phyloP scores from a whole-genome alignment of 345 rosid species.

The Sisymbrium irio region DNA sequence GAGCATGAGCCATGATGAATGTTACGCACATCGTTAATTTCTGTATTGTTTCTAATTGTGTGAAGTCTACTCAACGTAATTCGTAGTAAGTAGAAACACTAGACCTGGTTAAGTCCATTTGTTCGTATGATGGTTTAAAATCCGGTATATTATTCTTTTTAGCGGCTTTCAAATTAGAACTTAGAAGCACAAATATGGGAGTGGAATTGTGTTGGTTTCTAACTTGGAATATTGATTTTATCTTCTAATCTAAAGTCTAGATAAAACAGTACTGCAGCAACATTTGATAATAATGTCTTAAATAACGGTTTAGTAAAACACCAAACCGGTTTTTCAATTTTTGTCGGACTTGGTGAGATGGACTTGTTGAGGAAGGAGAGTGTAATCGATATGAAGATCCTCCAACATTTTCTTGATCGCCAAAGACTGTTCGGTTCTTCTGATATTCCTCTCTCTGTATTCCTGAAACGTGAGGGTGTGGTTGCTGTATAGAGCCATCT shows the following conservation, averaged over 20 bases:
- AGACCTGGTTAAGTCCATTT: too few relatives aligned
- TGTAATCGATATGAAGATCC: slow-evolving; percentile 52
- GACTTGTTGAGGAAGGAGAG: slow-evolving; percentile 66
- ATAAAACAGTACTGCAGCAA: slow-evolving; percentile 6
- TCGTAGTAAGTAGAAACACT: too few relatives aligned
- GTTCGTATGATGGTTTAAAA: too few relatives aligned
- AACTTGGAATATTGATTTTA: neutral
- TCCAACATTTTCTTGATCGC: slow-evolving; percentile 59
- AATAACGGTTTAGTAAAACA: neutral
- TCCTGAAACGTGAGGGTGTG: slow-evolving; percentile 77
- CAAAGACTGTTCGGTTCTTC: slow-evolving; percentile 59
- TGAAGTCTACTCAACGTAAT: too few relatives aligned
- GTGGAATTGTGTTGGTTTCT: neutral
- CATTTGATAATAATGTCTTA: neutral
- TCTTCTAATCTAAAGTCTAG: neutral
- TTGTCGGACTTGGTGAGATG: slow-evolving; percentile 30
- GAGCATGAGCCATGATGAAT: too few relatives aligned
- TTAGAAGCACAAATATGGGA: too few relatives aligned
- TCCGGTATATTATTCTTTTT: too few relatives aligned
- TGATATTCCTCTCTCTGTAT: slow-evolving; percentile 44
- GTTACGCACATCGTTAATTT: too few relatives aligned
- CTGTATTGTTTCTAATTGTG: too few relatives aligned
- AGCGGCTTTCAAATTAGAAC: too few relatives aligned
- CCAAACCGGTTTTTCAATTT: neutral
- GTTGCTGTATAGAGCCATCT: slow-evolving; percentile 52